These are phyloP conservation scores for Alternaria sp. DNA, from an alignment of 2,329 filamentous ascomycete species.

Conservation along the genomic window DNA sequence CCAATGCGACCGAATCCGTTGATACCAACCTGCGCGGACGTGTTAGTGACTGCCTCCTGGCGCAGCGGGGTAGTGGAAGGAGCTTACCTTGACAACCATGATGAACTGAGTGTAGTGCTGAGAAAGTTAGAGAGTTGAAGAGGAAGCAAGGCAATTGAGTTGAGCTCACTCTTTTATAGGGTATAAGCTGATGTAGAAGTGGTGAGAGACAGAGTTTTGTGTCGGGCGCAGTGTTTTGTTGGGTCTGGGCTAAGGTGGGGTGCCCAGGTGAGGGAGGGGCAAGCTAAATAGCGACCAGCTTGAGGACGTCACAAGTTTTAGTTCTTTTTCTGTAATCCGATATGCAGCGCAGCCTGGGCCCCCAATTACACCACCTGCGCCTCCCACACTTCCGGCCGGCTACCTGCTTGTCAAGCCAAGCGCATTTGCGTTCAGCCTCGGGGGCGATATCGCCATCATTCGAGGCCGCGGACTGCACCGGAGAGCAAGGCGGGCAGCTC, in stretches of 20 bases:
- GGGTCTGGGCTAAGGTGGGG: conserved; percentile 37
- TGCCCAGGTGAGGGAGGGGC: conserved; percentile 30
- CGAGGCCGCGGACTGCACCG: conserved; percentile 35
- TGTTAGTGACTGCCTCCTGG: conserved; percentile 31
- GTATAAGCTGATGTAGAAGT: conserved; percentile 22
- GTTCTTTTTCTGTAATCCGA: conserved; percentile 40
- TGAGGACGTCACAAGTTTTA: conserved; percentile 37
- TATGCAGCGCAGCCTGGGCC: conserved; percentile 35
- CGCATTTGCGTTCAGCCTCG: conserved; percentile 28
- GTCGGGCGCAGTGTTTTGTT: conserved; percentile 32
- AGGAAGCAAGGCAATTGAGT: conserved; percentile 8
- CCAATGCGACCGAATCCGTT: conserved; percentile 99
- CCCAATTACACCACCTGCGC: conserved; percentile 36
- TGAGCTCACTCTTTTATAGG: conserved; percentile 30
- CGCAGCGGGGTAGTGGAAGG: conserved; percentile 23
- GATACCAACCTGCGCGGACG: conserved; percentile 77
- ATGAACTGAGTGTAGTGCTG: conserved; percentile 36
- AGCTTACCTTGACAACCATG: conserved; percentile 57
- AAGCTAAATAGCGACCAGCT: conserved; percentile 26
- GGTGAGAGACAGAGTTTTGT: conserved; percentile 29
- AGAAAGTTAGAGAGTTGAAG: conserved; percentile 19
- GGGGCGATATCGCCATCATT: conserved; percentile 25
- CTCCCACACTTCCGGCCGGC: conserved; percentile 44
- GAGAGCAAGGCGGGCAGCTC: conserved; percentile 13
- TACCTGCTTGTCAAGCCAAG: conserved; percentile 23